phyloP scores from a whole-genome alignment of 108 stramenopile genomes.

The Hondaea fermentalgiana region DNA sequence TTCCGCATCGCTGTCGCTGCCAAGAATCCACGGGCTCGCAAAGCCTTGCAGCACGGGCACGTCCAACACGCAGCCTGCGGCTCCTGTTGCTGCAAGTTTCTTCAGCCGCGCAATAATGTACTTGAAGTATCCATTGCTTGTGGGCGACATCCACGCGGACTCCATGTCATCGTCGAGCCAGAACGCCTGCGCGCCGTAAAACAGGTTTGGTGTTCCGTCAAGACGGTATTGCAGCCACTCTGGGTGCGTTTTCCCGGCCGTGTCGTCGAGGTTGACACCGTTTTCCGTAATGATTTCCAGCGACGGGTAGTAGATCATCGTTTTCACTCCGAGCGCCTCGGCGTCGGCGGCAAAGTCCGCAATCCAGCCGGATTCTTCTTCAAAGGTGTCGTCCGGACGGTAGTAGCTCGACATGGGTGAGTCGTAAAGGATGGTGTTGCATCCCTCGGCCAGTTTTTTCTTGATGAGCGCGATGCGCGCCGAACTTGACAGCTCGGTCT shows the following conservation, averaged over 20 bases:
- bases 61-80: not conserved
- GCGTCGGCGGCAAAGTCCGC: not conserved
- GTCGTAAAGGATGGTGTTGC: not conserved
- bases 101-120: not conserved
- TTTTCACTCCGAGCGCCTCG: not conserved
- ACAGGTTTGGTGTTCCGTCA: not conserved
- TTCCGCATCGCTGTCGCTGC: not conserved
- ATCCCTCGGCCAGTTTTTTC: not conserved
- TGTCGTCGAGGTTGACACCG: constrained; percentile 1
- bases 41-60: not conserved
- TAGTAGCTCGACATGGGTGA: not conserved
- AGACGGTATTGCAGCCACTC: constrained; percentile 11
- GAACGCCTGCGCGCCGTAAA: not conserved
- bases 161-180: not conserved
- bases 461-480: not conserved
- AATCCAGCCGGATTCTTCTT: not conserved
- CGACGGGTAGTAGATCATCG: not conserved
- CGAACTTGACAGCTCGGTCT: not conserved
- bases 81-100: not conserved
- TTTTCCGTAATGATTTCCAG: constrained; percentile 16
- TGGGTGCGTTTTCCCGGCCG: not conserved
- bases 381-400: not conserved
- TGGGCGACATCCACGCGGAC: not conserved
- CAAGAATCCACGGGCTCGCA: not conserved
- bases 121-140: not conserved